phyloP scores from a whole-genome alignment of 2,329 filamentous ascomycete genomes.

The Penicillium digitatum region DNA sequence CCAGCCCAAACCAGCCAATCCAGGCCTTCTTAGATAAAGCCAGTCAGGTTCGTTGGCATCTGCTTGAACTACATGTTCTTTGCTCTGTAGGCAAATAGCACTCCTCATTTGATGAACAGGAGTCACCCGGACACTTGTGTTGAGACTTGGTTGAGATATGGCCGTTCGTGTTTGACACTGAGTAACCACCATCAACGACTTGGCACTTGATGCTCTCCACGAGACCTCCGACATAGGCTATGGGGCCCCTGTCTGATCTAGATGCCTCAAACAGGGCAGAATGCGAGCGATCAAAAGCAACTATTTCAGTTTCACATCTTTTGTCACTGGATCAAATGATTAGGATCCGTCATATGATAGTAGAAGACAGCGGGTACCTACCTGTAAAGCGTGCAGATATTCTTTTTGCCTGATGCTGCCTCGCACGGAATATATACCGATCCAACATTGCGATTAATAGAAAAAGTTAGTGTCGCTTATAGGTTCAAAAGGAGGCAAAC shows the following conservation, averaged over 20 bases:
- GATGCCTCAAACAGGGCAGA: not conserved
- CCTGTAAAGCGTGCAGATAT: not conserved
- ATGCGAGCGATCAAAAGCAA: not conserved
- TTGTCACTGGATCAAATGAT: not conserved
- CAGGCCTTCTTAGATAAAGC: not conserved
- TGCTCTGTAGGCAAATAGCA: not conserved
- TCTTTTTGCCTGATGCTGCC: not conserved
- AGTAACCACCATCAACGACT: not conserved
- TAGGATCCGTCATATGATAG: not conserved
- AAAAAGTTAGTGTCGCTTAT: not conserved
- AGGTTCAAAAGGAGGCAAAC: not conserved
- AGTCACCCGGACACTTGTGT: not conserved
- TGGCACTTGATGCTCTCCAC: not conserved
- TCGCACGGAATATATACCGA: not conserved
- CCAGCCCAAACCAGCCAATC: not conserved
- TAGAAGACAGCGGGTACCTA: not conserved
- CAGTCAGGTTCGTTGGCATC: not conserved
- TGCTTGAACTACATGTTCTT: not conserved
- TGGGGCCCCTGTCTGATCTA: not conserved
- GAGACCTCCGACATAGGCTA: not conserved
- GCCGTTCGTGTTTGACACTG: not conserved
- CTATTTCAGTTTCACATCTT: not conserved
- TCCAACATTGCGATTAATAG: not conserved
- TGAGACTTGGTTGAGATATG: not conserved
- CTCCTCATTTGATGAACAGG: not conserved